phyloP scores from a whole-genome alignment of 257 asterid species.

The Verbena officinalis region DNA sequence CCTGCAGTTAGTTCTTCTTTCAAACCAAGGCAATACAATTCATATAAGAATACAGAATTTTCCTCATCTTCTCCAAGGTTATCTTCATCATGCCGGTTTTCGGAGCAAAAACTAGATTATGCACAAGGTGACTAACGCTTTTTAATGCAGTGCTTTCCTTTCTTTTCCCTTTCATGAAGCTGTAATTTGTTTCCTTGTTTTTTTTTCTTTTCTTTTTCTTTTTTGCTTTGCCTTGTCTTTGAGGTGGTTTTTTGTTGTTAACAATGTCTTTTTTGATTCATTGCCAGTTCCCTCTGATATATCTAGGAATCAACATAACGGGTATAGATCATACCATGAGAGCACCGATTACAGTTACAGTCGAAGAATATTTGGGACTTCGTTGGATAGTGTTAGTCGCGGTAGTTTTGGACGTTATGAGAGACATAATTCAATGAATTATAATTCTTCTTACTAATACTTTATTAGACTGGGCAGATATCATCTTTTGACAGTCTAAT shows the following conservation, averaged over 20 bases:
- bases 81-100: constrained; percentile 48
- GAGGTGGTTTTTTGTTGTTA: constrained; percentile 30
- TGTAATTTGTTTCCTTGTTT: background rate
- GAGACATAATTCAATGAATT: constrained; percentile 42
- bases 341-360: constrained; percentile 54
- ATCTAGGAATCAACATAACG: constrained; percentile 59
- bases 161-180: background rate
- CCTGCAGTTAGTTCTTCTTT: constrained; percentile 41
- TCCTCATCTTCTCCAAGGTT: constrained; percentile 51
- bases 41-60: constrained; percentile 45
- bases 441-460: constrained; percentile 43
- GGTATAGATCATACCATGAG: constrained; percentile 69
- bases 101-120: constrained; percentile 49
- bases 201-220: background rate
- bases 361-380: constrained; percentile 70
- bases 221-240: constrained; percentile 6
- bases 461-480: constrained; percentile 33
- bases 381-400: constrained; percentile 57
- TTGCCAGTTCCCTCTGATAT: constrained; percentile 61
- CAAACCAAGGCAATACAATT: constrained; percentile 58
- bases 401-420: constrained; percentile 67
- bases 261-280: constrained; percentile 47
- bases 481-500: constrained; percentile 35
- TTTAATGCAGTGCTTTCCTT: constrained; percentile 18
- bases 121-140: constrained; percentile 59